phyloP scores from a whole-genome alignment of 1,139 yeast species.

The Hansenula lynferdii region DNA sequence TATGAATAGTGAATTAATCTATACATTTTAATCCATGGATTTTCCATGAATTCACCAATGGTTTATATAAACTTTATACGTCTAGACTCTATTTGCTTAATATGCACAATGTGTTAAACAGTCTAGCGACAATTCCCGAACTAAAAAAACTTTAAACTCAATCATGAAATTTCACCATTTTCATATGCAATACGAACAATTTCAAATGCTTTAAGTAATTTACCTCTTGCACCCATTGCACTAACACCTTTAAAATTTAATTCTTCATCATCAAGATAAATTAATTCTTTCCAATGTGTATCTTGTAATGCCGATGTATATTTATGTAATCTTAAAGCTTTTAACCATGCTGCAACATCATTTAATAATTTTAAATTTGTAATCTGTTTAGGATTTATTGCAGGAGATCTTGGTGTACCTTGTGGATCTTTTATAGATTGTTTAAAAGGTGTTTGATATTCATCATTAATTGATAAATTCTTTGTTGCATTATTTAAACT shows the following conservation, averaged over 20 bases:
- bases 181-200: conserved; percentile 54
- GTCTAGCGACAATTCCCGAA: too few species aligned
- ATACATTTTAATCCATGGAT: too few species aligned
- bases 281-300: conserved; percentile 73
- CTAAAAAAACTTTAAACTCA: too few species aligned
- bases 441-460: conserved; percentile 8
- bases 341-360: conserved; percentile 91
- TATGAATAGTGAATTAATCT: too few species aligned
- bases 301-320: conserved; percentile 82
- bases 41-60: too few species aligned
- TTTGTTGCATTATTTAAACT: conserved; percentile 16
- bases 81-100: too few species aligned
- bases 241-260: conserved; percentile 79
- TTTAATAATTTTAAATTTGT: conserved; percentile 58
- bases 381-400: conserved; percentile 56
- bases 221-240: conserved; percentile 93
- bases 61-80: too few species aligned
- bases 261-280: conserved; percentile 62
- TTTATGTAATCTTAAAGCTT: conserved; percentile 84
- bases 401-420: conserved; percentile 36
- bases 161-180: conserved; percentile 26
- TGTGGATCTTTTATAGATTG: conserved; percentile 5
- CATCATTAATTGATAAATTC: conserved; percentile 10
- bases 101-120: too few species aligned
- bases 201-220: conserved; percentile 85